Base-by-base conservation (phyloP, 768 basidiomycete species). In the Suillus hirtellus region DNA sequence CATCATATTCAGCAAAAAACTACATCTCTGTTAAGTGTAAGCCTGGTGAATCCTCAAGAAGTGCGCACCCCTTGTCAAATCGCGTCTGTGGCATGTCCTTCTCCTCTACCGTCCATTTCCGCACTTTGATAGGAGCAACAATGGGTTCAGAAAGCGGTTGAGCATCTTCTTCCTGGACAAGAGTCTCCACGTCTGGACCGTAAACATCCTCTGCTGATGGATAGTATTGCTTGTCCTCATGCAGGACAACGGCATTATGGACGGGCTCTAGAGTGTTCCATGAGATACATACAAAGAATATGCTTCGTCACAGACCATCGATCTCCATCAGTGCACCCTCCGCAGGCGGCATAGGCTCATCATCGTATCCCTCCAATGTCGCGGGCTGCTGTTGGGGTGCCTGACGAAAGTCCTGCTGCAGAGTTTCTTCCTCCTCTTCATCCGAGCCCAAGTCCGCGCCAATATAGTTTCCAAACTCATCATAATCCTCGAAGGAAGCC, bases 171-270 rank as follows among this genome's bases (percentile, higher is more conserved):
- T 99, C 97, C 73, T 99, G 97, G 2, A 99, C 97, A 68, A 99
- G 77, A 1, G 97, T 92, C 78, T 99, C 96, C 37, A 99, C 97
- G 63, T 89, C 97, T 44, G 86, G 81, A 2, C 97, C 97, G 75
- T 99, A 99, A 1, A 96, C 87, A 19, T 98, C 95, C 61, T 81
- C 82, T 1, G 97, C 96, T 15, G 91, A 90, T 15, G 95, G 93
- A 74, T 99, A 99, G 76, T 99, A 99, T 75, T 95, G 92, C 77
- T 99, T 99, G 78, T 99, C 92, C 74, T 99, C 97, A 70, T 99
- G 96, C 52, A 99, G 81, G 50, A 99, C 75, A 21, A 95, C 90
- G 56, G 92, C 92, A 64, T 89, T 92, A 67, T 92, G 89, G 38
- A 82, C 76, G 47, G 92, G 90, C 69, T 89, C 93, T 92, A 69